Base-by-base conservation (phyloP, 257 asterid species). In the Przewalskia tangutica region DNA sequence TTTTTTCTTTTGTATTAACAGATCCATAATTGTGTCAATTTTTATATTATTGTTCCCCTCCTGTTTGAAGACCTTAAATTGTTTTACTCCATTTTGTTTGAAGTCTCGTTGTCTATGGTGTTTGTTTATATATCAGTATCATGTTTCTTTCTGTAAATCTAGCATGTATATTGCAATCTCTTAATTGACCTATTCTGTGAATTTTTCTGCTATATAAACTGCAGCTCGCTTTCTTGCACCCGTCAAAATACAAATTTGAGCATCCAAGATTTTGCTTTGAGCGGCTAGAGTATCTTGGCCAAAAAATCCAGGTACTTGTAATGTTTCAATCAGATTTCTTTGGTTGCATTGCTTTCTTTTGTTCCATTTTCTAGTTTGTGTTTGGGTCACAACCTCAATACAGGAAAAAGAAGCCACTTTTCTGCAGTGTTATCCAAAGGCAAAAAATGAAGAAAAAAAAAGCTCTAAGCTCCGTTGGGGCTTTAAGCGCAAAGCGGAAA, bases 261-360 rank as follows among this genome's bases (percentile, higher is more conserved):
- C 98, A 96, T 84, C 99, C 98, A 4, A 86, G 99, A 40, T 96
- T 96, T 86, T 96, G 99, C 91, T 96, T 85, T 16, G 99, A 96
- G 89, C 92, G 99, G 54, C 89, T 96, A 66, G 99, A 96, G 82
- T 94, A 96, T 81, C 89, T 96, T 4, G 99, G 98, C 20, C 99
- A 96, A 86, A 96, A 96, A 91, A 96, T 96, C 82, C 98, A 96
- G 97, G 97, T 81, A 50, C 50, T 56, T 16, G 6, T 63, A 27
- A 12, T 80, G 64, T 3, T 8, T 48, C 62, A 0, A 18, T 3
- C 10, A 23, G 48, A 46, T 23, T 73, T 13, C 0, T 50, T 2
- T 73, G 13, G 79, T 13, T 50, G 2, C 14, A 0, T 50, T 3
- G 23, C 79, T 20, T 4, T 50, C 59, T 23, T 50, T 50, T 46